Base-by-base conservation (phyloP, 2,329 filamentous ascomycete species). In the Gnomoniopsis smithogilvyi region DNA sequence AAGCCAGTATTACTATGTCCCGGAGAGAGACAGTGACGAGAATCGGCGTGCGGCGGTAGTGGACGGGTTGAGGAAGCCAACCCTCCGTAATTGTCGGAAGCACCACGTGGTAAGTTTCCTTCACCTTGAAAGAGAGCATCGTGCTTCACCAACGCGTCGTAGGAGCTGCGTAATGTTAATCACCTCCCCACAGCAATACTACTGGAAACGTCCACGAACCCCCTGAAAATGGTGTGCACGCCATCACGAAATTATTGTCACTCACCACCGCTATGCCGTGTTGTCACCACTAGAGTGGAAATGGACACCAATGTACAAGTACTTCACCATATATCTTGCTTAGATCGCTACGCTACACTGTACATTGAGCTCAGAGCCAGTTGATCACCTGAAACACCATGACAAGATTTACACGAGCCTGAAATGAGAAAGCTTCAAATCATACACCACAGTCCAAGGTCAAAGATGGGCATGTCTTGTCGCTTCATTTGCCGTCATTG, bases 1-100 rank as follows among this genome's bases (percentile, higher is more conserved):
- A 79, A 96, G 91, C 78, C 93, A 99, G 73, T 98, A 96, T 73
- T 98, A 98, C 75, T 99, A 99, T 69, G 81, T 97, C 8, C 90
- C 93, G 0, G 94, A 98, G 72, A 82, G 86, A 68, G 95, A 99
- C 70, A 79, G 82, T 2, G 92, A 98, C 69, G 83, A 87, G 63
- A 85, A 89, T 69, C 85, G 94, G 61, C 85, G 90, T 54, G 84
- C 91, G 56, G 90, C 92, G 22, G 92, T 97, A 15, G 91, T 93
- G 1, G 88, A 93, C 65, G 91, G 91, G 55, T 78, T 97, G 71
- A 84, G 92, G 58, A 96, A 96, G 75, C 94, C 93, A 47, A 95
- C 92, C 67, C 77, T 99, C 68, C 83, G 95, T 65, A 89, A 88
- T 69, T 97, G 95, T 70, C 85, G 95, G 69, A 98, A 97, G 77